phyloP scores from a whole-genome alignment of 169 alveolate species.

The Perkinsus marinus region DNA sequence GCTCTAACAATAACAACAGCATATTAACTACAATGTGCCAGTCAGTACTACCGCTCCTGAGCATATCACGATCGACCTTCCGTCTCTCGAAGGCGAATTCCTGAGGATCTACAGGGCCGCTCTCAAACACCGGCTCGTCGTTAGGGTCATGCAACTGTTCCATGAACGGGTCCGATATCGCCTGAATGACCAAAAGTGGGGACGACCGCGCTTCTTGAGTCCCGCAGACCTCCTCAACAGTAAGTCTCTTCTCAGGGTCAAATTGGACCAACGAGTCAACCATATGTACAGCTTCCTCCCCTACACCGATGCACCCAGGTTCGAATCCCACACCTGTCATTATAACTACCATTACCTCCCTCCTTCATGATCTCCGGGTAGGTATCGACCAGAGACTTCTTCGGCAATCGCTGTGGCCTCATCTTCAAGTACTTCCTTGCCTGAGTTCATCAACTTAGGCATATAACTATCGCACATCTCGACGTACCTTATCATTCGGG shows the following conservation, averaged over 20 bases:
- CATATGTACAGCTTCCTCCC: conserved; percentile 53
- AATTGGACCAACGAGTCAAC: conserved; percentile 66
- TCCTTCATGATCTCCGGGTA: not conserved
- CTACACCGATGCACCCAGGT: not conserved
- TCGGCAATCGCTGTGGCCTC: conserved; percentile 5
- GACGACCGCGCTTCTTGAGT: too few species aligned
- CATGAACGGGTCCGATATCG: not conserved
- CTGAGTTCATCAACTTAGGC: conserved; percentile 24
- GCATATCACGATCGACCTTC: not conserved
- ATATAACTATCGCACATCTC: conserved; percentile 19
- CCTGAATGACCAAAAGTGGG: too few species aligned
- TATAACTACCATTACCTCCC: not conserved
- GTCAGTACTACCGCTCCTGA: not conserved
- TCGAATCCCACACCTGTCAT: not conserved
- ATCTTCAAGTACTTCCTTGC: not conserved
- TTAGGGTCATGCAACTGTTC: not conserved
- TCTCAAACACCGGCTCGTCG: not conserved
- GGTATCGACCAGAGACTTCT: conserved; percentile 16
- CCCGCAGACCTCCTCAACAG: conserved; percentile 54
- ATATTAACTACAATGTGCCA: not conserved
- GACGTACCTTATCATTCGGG: conserved; percentile 40
- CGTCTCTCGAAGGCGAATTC: not conserved
- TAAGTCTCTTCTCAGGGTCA: conserved; percentile 72
- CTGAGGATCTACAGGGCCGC: not conserved
- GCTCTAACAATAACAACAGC: not conserved